phyloP scores from a whole-genome alignment of 2,329 filamentous ascomycete species.

The Madurella mycetomatis region DNA sequence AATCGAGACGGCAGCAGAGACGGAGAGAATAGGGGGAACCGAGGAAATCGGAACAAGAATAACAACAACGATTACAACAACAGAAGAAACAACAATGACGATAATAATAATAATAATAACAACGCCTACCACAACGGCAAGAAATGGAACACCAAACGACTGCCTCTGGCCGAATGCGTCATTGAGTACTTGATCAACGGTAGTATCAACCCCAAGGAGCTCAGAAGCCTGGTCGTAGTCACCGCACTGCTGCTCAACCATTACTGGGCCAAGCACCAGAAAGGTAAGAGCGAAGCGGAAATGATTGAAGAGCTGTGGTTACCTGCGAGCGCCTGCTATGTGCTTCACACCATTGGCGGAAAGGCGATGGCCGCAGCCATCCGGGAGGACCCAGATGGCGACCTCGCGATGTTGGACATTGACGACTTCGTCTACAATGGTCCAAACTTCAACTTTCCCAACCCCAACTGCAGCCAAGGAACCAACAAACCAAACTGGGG shows the following conservation, averaged over 20 bases:
- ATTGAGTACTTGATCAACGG: background rate
- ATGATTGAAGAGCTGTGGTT: background rate
- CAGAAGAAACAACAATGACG: background rate
- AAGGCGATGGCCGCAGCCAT: background rate
- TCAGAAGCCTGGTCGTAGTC: background rate
- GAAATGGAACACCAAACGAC: background rate
- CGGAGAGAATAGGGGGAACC: too few relatives aligned
- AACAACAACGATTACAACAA: background rate
- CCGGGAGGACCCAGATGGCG: background rate
- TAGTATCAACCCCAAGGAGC: background rate
- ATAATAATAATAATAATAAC: background rate
- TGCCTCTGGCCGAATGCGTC: background rate
- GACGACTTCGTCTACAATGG: too few relatives aligned
- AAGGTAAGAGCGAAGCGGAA: background rate
- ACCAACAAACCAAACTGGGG: too few relatives aligned
- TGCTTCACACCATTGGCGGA: background rate
- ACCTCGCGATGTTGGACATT: background rate
- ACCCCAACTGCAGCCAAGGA: too few relatives aligned
- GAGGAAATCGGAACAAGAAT: background rate
- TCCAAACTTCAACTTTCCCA: too few relatives aligned
- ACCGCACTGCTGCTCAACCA: background rate
- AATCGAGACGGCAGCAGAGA: background rate
- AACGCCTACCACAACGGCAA: constrained; percentile 2
- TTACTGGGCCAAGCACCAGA: background rate
- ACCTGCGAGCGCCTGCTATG: background rate